phyloP scores from a whole-genome alignment of 2,329 filamentous ascomycete genomes.

The Epichloe bromicola region DNA sequence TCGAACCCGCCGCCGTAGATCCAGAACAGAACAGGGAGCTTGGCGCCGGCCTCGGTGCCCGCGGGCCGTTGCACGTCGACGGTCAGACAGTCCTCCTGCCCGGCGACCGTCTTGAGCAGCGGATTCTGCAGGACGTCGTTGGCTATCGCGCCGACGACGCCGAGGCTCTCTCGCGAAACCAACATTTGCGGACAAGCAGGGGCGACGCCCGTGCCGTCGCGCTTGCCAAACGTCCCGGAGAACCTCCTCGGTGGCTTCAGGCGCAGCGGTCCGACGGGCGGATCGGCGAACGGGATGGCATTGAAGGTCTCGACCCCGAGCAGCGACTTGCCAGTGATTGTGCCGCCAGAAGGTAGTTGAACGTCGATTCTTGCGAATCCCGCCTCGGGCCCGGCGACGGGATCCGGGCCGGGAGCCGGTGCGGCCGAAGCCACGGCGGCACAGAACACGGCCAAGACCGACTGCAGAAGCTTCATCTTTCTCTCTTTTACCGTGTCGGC shows the following conservation, averaged over 20 bases:
- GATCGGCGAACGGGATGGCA: slow-evolving; percentile 63
- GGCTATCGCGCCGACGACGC: slow-evolving; percentile 30
- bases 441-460: slow-evolving; percentile 3
- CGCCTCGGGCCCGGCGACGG: slow-evolving; percentile 19
- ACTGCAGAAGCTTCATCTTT: neutral
- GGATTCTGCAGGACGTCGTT: slow-evolving; percentile 40
- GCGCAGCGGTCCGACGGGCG: slow-evolving; percentile 52
- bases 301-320: slow-evolving; percentile 52
- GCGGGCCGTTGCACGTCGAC: slow-evolving; percentile 46
- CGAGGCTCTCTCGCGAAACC: slow-evolving; percentile 34
- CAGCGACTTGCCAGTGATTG: slow-evolving; percentile 35
- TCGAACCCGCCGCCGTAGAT: slow-evolving; percentile 3
- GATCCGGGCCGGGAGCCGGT: slow-evolving; percentile 9
- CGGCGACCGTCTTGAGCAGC: slow-evolving; percentile 40
- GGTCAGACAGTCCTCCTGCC: slow-evolving; percentile 52
- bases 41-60: slow-evolving; percentile 38
- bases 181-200: slow-evolving; percentile 62
- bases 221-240: slow-evolving; percentile 41
- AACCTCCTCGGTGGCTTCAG: slow-evolving; percentile 54
- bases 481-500: neutral
- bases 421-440: slow-evolving; percentile 9
- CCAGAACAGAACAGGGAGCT: slow-evolving; percentile 44
- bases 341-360: slow-evolving; percentile 43
- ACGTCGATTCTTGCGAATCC: slow-evolving; percentile 36
- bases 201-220: slow-evolving; percentile 44